Evolutionary conservation across 495 filamentous ascomycete genomes (phyloP).

Genomic region (Polyplosphaeria fusca): DNA sequence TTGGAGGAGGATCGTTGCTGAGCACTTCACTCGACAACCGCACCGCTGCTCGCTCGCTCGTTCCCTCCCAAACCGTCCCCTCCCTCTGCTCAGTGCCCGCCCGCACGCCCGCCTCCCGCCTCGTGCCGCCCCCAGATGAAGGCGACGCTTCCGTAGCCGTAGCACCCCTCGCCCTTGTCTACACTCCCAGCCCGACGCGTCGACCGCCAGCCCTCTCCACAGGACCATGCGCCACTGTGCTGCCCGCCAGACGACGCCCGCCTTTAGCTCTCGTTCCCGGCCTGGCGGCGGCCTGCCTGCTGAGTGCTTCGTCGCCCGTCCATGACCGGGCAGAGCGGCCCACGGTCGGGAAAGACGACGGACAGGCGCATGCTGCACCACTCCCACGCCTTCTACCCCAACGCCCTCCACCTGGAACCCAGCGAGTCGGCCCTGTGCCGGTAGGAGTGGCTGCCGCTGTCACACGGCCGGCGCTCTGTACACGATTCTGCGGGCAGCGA

Average conservation of each 20-base stretch:
- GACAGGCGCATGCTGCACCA: slow-evolving; percentile 4
- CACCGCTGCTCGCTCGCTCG: too few relatives aligned
- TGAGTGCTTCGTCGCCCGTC: too few relatives aligned
- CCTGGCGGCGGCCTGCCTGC: too few relatives aligned
- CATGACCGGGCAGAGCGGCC: slow-evolving; percentile 1
- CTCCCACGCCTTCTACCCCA: background rate
- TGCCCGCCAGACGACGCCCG: too few relatives aligned
- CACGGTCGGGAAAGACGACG: background rate
- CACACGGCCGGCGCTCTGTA: slow-evolving; percentile 13
- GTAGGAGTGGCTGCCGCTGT: background rate
- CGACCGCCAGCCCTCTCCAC: background rate
- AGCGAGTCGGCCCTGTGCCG: slow-evolving; percentile 11
- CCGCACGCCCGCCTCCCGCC: background rate
- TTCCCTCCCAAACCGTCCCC: too few relatives aligned
- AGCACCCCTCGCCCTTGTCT: background rate
- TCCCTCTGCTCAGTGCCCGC: too few relatives aligned
- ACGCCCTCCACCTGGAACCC: slow-evolving; percentile 3
- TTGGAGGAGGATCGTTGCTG: too few relatives aligned
- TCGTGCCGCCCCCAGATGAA: background rate
- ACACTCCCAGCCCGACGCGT: background rate
- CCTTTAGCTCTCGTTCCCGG: too few relatives aligned
- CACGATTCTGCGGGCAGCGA: background rate
- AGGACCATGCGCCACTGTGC: slow-evolving; percentile 1
- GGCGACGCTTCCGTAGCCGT: background rate
- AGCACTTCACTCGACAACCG: too few relatives aligned